Evolutionary conservation across 129 eudicot genomes (phyloP).

Genomic region (Centaurea solstitialis): DNA sequence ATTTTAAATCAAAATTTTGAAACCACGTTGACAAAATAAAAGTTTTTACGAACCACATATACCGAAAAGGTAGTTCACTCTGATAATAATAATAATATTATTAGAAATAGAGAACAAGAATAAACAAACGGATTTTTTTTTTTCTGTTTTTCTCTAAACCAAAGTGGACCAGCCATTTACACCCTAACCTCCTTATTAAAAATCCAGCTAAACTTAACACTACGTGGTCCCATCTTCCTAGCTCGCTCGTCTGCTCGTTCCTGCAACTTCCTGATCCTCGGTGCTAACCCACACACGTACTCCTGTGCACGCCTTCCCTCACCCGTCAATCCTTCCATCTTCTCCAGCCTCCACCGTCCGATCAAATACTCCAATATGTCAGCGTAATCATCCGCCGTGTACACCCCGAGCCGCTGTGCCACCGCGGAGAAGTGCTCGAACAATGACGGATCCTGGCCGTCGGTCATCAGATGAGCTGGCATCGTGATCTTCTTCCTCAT

Average conservation of each 20-base stretch:
- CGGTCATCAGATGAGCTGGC: slow-evolving; percentile 55
- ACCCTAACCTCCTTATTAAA: slow-evolving; percentile 43
- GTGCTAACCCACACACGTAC: slow-evolving; percentile 54
- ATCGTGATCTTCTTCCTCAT: slow-evolving; percentile 45
- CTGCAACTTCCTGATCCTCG: slow-evolving; percentile 47
- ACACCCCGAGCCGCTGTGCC: slow-evolving; percentile 37
- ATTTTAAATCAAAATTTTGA: too few relatives aligned
- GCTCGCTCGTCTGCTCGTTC: slow-evolving; percentile 54
- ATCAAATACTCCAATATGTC: slow-evolving; percentile 48
- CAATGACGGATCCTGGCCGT: slow-evolving; percentile 42
- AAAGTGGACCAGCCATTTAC: not conserved
- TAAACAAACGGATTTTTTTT: too few relatives aligned
- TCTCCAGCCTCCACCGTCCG: slow-evolving; percentile 48
- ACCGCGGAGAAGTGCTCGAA: slow-evolving; percentile 41
- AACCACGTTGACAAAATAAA: too few relatives aligned
- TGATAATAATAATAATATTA: too few relatives aligned
- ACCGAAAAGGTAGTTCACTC: too few relatives aligned
- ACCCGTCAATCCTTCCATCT: slow-evolving; percentile 36
- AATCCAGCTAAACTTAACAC: slow-evolving; percentile 56
- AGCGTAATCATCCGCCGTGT: slow-evolving; percentile 49
- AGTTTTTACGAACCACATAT: too few relatives aligned
- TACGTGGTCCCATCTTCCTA: slow-evolving; percentile 24
- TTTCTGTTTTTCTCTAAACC: not conserved
- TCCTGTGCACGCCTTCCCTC: slow-evolving; percentile 55
- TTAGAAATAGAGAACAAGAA: too few relatives aligned